Base-by-base conservation (phyloP, 2,329 filamentous ascomycete species). In the Epicoccum sorghinum region DNA sequence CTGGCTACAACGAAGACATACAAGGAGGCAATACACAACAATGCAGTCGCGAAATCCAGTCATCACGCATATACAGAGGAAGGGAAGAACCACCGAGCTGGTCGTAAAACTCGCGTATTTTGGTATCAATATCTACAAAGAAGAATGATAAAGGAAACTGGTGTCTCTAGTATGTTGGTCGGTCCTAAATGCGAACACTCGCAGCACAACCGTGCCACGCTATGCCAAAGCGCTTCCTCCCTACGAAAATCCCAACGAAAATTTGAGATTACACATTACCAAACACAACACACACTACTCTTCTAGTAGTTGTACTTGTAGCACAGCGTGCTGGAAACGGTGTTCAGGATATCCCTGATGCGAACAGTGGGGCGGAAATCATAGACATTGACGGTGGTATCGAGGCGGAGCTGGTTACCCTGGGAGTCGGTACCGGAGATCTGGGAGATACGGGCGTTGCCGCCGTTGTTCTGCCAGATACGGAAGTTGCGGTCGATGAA, bases 401-500 rank as follows among this genome's bases (percentile, higher is more conserved):
- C 66, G 23, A 73, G 47, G 18, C 63, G 66, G 4, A 74, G 60
- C 3, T 46, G n/a, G 29, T 60, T 61, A 14, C 67, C 67, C 7
- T 29, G 38, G 7, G 23, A 25, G 37, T 71, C 76, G 7, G 74
- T 78, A 3, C 80, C 80, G 35, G 70, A 67, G 57, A 83, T 76
- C 39, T 43, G 62, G 23, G 37, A 60, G 4, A 60, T 32, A 51
- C 71, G 69, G 5, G 56, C 47, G 14, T 48, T 53, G 12, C 60
- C 38, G 55, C 70, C 59, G 24, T 38, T 37, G 64, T 71, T 71
- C 65, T 82, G 80, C 48, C 48, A 51, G 56, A 80, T 78, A 73
- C 78, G 79, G 73, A 75, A 82, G 38, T 77, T 73, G 40, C 79
- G 76, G 67, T 83, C 80, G 44, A 83, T 75, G 65, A 78, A 78